Evolutionary conservation across 2,329 filamentous ascomycete genomes (phyloP).

Genomic region (Trichophyton simii): DNA sequence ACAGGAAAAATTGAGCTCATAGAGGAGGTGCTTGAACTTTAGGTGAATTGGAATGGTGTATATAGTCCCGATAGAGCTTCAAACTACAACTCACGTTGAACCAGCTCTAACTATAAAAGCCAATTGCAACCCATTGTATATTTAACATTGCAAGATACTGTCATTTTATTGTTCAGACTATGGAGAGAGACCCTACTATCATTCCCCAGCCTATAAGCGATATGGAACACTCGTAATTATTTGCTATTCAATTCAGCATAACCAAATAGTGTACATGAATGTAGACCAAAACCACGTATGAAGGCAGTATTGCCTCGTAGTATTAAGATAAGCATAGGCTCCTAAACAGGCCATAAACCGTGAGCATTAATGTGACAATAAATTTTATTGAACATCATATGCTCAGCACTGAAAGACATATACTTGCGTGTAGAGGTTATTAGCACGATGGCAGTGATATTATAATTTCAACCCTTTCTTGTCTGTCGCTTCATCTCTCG

Average conservation of each 20-base stretch:
- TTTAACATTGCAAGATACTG: neutral
- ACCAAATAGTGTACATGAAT: neutral
- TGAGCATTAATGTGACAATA: neutral
- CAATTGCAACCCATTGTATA: neutral
- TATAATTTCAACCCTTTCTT: slow-evolving; percentile 24
- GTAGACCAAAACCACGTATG: neutral
- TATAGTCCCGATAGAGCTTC: neutral
- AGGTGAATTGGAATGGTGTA: neutral
- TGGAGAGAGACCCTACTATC: neutral
- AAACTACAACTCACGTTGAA: neutral
- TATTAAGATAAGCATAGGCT: neutral
- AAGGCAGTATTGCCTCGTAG: neutral
- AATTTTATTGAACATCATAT: neutral
- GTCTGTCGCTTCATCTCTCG: slow-evolving; percentile 53
- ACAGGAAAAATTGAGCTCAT: neutral
- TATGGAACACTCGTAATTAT: neutral
- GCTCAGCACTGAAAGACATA: neutral
- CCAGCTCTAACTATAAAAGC: neutral
- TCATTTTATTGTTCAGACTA: neutral
- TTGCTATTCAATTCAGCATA: neutral
- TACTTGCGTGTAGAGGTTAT: neutral
- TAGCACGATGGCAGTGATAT: neutral
- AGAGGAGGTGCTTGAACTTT: neutral
- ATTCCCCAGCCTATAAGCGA: neutral
- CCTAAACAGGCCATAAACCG: neutral